Base-by-base conservation (phyloP, 1,139 yeast species). In the Protomyces arabidopsidicola region DNA sequence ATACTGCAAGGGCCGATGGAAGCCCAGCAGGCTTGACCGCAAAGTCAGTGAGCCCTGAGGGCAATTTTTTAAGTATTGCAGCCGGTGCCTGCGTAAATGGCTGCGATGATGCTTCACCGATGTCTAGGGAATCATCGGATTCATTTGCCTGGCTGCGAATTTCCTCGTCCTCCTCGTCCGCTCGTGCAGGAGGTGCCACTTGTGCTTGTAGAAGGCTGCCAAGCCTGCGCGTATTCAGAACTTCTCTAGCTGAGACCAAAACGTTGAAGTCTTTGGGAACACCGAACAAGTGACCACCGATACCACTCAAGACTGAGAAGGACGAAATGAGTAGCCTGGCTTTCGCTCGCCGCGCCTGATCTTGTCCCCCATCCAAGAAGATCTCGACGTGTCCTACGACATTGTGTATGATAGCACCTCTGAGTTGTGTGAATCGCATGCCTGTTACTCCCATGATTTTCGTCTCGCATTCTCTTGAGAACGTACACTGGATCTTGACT, bases 91-190 rank as follows among this genome's bases (percentile, higher is more conserved):
- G 48, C 2, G 48, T 42, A 12, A 6, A 42, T 20, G 18, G 22
- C 24, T 42, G 48, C 9, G 42, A 2, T 4, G 42, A 36, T 9
- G 14, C 16, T 5, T 36, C 42, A 9, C 42, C 42, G 42, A 36
- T 14, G 16, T 36, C 42, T n/a, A 2, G 42, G 6, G 42, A 36
- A 24, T n/a, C 38, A 14, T 35, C 55, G 10, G 60, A 57, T 9
- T 45, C 39, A 27, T 38, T 22, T 4, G 56, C 62, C 27, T 58
- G 62, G 52, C 62, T 58, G 31, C 38, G 55, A 6, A 58, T 52
- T 4, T 52, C 62, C 20, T 52, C 56, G 16, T 27, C 16, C n/a
- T 50, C 55, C 10, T 9, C 24, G 5, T n/a, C 48, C 3, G 20
- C 22, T 16, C 9, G 22, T 16, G 12, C 48, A 16, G 48, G 48